These are phyloP conservation scores for Silene vulgaris DNA, from an alignment of 179 eudicot genomes.

Conservation along the genomic window DNA sequence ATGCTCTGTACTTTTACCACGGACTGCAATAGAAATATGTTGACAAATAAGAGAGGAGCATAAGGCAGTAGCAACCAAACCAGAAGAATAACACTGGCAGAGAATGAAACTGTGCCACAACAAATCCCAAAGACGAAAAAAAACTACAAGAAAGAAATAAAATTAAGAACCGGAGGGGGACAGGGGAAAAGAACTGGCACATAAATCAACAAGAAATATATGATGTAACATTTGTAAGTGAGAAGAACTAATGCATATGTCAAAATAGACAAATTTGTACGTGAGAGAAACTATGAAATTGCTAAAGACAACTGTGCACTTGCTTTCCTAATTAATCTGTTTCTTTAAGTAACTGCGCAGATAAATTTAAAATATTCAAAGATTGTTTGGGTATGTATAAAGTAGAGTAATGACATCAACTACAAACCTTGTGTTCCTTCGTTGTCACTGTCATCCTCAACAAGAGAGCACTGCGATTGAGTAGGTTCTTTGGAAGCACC, in stretches of 20 bases:
- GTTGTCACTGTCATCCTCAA: constrained; percentile 25
- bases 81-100: not conserved
- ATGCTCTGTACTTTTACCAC: constrained; percentile 29
- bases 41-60: not conserved
- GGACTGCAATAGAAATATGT: constrained; percentile 34
- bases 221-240: not conserved
- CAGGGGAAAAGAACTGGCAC: not conserved
- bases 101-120: not conserved
- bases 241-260: not conserved
- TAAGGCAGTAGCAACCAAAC: not conserved
- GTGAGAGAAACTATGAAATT: not conserved
- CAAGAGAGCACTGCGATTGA: constrained; percentile 13
- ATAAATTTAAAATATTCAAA: not conserved
- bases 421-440: constrained; percentile 42
- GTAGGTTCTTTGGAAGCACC: constrained; percentile 24
- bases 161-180: constrained; percentile 8
- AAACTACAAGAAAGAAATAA: not conserved
- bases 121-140: not conserved
- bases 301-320: not conserved
- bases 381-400: not conserved
- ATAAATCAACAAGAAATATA: not conserved
- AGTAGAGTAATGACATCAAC: not conserved
- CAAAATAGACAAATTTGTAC: not conserved
- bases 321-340: not conserved
- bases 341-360: not conserved